These are phyloP conservation scores for Sedum album DNA, from an alignment of 164 flowering plant genomes.

Conservation along the genomic window DNA sequence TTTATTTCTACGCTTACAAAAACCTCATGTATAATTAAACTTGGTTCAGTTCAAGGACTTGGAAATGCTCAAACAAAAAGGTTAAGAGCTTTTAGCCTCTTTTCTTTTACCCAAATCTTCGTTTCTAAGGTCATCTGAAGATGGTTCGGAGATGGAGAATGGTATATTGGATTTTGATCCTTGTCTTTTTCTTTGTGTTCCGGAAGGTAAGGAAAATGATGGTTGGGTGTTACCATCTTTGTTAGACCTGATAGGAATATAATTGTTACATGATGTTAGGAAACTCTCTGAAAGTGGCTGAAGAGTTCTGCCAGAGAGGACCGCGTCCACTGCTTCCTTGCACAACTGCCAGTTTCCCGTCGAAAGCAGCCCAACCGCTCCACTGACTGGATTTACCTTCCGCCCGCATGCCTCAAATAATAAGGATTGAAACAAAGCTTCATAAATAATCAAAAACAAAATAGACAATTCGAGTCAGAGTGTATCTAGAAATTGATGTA, in stretches of 20 bases:
- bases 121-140: not conserved
- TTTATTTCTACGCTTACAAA: not conserved
- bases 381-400: constrained; percentile 50
- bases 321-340: constrained; percentile 43
- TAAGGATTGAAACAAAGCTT: constrained; percentile 51
- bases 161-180: not conserved
- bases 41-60: not conserved
- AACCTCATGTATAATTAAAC: not conserved
- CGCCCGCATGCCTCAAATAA: constrained; percentile 55
- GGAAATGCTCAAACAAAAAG: not conserved
- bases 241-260: not conserved
- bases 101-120: not conserved
- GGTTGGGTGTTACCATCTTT: not conserved
- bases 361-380: constrained; percentile 48
- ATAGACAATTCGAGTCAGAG: not conserved
- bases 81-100: not conserved
- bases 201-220: not conserved
- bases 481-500: not conserved
- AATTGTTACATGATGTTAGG: not conserved
- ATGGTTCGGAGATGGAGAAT: not conserved
- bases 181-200: not conserved
- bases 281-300: constrained; percentile 21
- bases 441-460: not conserved
- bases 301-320: constrained; percentile 34
- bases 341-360: constrained; percentile 57